Percentiles rank a stretch among this genome's conserved stretches.
These are phyloP conservation scores for Flaveria brownii DNA, from an alignment of 129 eudicot genomes.

Conservation along the genomic window DNA sequence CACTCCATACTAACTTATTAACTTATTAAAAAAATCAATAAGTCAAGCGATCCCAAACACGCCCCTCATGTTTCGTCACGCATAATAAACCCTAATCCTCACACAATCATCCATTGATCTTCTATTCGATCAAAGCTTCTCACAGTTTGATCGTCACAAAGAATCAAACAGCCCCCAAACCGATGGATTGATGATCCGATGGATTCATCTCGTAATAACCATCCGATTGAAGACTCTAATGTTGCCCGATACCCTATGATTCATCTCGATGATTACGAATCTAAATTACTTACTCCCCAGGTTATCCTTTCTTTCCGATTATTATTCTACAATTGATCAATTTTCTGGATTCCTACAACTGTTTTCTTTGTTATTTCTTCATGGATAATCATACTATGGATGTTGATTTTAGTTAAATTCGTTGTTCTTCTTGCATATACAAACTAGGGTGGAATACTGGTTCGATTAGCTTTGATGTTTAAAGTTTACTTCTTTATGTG, in stretches of 20 bases:
- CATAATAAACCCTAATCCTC: conserved; percentile 35
- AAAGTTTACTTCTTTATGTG: not conserved
- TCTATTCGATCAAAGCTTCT: conserved; percentile 1
- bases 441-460: not conserved
- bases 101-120: not conserved
- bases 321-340: not conserved
- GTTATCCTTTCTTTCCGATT: conserved; percentile 19
- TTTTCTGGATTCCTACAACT: not conserved
- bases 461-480: conserved; percentile 15
- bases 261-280: conserved; percentile 49
- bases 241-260: conserved; percentile 46
- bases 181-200: conserved; percentile 14
- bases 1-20: too few relatives aligned
- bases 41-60: too few relatives aligned
- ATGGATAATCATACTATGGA: not conserved
- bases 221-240: conserved; percentile 26
- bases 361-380: conserved; percentile 3
- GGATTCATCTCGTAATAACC: conserved; percentile 8
- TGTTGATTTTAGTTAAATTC: not conserved
- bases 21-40: too few relatives aligned
- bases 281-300: conserved; percentile 39
- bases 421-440: not conserved
- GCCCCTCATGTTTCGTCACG: conserved; percentile 30
- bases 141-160: conserved; percentile 16
- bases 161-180: not conserved